These are phyloP conservation scores for Paramecium caudatum DNA, from an alignment of 73 alveolate genomes.

Conservation along the genomic window DNA sequence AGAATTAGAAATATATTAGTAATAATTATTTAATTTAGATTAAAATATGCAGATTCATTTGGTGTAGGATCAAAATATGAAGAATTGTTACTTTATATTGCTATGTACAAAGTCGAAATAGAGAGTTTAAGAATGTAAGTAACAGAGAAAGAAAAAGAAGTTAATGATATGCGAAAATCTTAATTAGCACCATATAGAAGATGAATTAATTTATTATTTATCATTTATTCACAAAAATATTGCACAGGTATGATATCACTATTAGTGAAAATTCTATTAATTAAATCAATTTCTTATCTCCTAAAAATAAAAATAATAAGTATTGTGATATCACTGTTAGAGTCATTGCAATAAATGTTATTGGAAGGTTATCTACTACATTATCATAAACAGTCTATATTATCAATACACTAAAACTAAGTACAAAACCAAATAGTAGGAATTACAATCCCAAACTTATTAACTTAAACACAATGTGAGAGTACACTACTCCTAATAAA, in stretches of 20 bases:
- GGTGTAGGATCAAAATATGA: conserved; percentile 68
- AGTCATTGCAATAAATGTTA: conserved; percentile 6
- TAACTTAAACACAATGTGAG: not conserved
- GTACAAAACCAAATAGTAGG: not conserved
- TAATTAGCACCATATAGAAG: conserved; percentile 58
- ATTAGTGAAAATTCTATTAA: conserved; percentile 15
- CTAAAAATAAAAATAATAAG: not conserved
- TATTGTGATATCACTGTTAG: not conserved
- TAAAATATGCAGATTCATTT: conserved; percentile 65
- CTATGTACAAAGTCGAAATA: conserved; percentile 58
- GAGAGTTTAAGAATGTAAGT: conserved; percentile 49
- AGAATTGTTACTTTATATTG: conserved; percentile 42
- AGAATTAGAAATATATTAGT: conserved; percentile 63
- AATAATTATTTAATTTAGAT: not conserved
- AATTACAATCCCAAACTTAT: not conserved
- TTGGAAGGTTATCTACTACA: conserved; percentile 14
- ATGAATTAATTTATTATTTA: not conserved
- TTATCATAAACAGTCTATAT: conserved; percentile 23
- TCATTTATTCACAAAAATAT: not conserved
- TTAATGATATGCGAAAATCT: conserved; percentile 54
- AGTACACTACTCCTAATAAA: conserved; percentile 1
- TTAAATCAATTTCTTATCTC: conserved; percentile 10
- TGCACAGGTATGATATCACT: not conserved
- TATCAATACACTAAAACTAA: conserved; percentile 2
- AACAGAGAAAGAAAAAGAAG: conserved; percentile 58